A percentile compares a stretch with the other conserved stretches of the same genome.
phyloP scores from a whole-genome alignment of 495 filamentous ascomycete genomes.

The Penicillium riverlandense region DNA sequence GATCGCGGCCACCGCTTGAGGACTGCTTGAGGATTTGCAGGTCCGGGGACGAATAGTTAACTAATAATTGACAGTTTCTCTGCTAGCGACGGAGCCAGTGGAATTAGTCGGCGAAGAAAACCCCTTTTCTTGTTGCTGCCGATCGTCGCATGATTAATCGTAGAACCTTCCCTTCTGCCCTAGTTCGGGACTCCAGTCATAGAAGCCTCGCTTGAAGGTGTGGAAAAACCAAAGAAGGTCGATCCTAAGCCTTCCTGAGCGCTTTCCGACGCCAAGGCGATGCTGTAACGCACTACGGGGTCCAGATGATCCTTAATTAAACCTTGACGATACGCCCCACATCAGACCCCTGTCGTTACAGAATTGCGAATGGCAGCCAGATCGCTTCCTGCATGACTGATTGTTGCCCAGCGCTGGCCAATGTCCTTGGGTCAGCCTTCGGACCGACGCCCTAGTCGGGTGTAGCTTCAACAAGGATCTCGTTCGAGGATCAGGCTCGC shows the following conservation, averaged over 20 bases:
- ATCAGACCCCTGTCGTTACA: conserved; percentile 15
- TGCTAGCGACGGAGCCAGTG: background rate
- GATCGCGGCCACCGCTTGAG: background rate
- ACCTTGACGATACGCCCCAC: conserved; percentile 33
- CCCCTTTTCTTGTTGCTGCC: conserved; percentile 2
- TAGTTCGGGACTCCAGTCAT: background rate
- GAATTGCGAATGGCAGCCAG: conserved; percentile 7
- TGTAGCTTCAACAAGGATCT: background rate
- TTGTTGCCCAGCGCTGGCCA: background rate
- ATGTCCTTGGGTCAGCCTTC: conserved; percentile 3
- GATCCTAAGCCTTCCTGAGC: conserved; percentile 12
- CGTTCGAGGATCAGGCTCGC: no score
- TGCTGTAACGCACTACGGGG: conserved; percentile 27
- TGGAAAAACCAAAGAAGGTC: conserved; percentile 13
- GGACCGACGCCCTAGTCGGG: conserved; percentile 13
- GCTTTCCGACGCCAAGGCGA: conserved; percentile 23
- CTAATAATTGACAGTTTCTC: no score
- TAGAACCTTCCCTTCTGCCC: conserved; percentile 12
- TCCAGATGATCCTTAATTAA: conserved; percentile 40
- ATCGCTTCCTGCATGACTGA: conserved; percentile 8
- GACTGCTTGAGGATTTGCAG: background rate
- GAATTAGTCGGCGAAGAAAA: background rate
- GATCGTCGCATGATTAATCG: background rate
- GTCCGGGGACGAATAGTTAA: background rate
- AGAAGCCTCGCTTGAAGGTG: conserved; percentile 17